Conservation (phyloP, 768 basidiomycete species). For the Auriscalpium vulgare region DNA sequence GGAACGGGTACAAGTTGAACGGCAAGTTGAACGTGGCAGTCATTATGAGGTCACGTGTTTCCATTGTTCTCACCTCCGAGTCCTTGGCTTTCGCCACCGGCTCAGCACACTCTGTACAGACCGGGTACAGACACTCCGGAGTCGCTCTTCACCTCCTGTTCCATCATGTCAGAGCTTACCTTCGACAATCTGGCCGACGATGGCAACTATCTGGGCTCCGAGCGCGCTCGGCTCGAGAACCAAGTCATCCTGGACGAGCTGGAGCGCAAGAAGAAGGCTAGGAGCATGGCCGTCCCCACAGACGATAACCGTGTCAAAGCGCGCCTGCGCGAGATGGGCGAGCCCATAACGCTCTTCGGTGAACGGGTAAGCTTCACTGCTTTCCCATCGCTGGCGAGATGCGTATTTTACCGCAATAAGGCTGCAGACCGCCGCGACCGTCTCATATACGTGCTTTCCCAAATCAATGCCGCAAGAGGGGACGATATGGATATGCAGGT, state of each 20-base stretch:
- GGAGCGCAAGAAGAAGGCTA: constrained; percentile 94
- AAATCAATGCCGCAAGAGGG: constrained; percentile 85
- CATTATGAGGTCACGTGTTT: no score
- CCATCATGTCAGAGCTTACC: constrained; percentile 64
- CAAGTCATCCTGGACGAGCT: constrained; percentile 88
- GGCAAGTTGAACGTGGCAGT: no score
- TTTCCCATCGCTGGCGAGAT: constrained; percentile 4
- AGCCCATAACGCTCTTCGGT: constrained; percentile 96
- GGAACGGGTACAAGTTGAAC: background rate
- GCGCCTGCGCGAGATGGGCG: constrained; percentile 84
- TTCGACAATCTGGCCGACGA: constrained; percentile 73
- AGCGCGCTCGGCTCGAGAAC: constrained; percentile 72
- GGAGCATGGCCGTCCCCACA: constrained; percentile 91
- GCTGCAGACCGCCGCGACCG: constrained; percentile 94
- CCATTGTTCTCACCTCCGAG: background rate
- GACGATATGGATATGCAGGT: constrained; percentile 74
- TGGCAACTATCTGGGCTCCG: constrained; percentile 65
- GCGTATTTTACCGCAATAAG: constrained; percentile 33
- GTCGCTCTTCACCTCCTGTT: background rate
- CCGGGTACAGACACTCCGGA: background rate
- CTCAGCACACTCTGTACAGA: no score
- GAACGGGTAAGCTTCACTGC: constrained; percentile 70
- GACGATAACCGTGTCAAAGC: constrained; percentile 92
- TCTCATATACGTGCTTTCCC: constrained; percentile 87
- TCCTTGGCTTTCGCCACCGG: no score